Percentiles rank a stretch among this genome's conserved stretches.
phyloP scores from a whole-genome alignment of 169 alveolate genomes.

The Cytauxzoon felis region DNA sequence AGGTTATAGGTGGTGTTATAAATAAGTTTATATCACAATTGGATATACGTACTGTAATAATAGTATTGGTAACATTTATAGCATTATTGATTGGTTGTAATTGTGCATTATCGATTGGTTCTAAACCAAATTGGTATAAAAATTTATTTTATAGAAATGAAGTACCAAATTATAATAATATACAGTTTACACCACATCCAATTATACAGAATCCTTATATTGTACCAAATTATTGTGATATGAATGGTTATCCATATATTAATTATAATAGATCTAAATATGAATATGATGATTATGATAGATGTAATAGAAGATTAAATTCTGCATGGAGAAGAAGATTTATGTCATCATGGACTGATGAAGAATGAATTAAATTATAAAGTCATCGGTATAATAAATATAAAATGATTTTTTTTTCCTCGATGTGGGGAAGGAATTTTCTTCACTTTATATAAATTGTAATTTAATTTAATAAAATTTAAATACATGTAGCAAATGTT shows the following conservation, averaged over 20 bases:
- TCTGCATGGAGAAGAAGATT: neutral
- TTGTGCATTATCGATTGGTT: conserved; percentile 29
- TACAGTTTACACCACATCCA: conserved; percentile 7
- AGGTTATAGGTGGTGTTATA: conserved; percentile 41
- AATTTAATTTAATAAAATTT: too few species aligned
- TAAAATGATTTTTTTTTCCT: neutral
- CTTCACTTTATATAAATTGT: too few species aligned
- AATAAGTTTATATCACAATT: conserved; percentile 43
- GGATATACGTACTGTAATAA: conserved; percentile 48
- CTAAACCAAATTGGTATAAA: neutral
- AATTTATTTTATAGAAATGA: conserved; percentile 6
- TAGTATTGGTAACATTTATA: conserved; percentile 21
- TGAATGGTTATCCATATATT: conserved; percentile 49
- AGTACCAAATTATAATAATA: neutral
- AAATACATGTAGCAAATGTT: too few species aligned
- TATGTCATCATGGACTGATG: neutral
- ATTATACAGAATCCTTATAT: conserved; percentile 35
- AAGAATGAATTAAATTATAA: neutral
- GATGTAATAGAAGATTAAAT: neutral
- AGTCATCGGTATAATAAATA: neutral
- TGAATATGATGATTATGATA: neutral
- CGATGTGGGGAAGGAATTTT: too few species aligned
- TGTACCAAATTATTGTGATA: conserved; percentile 35
- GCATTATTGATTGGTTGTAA: conserved; percentile 40
- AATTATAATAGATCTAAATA: neutral